Evolutionary conservation across 2,329 filamentous ascomycete species (phyloP), one percentile per base, ranked within the genome.

Genomic region (Trichoderma lentiforme): DNA sequence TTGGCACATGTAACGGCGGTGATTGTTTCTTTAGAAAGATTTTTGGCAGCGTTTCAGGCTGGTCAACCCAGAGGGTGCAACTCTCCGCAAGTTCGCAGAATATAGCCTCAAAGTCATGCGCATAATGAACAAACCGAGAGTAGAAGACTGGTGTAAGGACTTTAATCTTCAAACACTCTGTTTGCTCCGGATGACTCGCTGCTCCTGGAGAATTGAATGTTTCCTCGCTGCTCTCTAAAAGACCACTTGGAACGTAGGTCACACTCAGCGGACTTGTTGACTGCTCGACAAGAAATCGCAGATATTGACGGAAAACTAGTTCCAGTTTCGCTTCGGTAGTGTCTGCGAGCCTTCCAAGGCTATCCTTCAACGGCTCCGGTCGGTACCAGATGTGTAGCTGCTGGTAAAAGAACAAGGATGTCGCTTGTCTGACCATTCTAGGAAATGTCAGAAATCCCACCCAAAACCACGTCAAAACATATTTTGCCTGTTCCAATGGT

Each of bases 121-220:
- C 83, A 76, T 93, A 92, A 74, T 87, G 85, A 0, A 90, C 84
- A 62, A 93, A 89, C 32, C 90, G 86, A 14, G 87, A 85, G 81
- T 93, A 93, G 77, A 93, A 93, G 0, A 82, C 83, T 1, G 91
- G 91, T 0, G 89, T 91, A 24, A 91, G 79, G 5, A 93, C 82
- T 68, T 85, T 86, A 62, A 93, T 81, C 57, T 87, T 86, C 6
- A 92, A 26, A 0, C 84, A 79, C 26, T 84, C 80, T 3, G 73
- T 72, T 3, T 68, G 51, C 3, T 73, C 65, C 14, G 62, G 68
- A 0, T 75, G 68, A 2, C 75, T 66, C 12, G 72, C 68, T 15
- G 79, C 78, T 3, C 74, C 65, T 6, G 76, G 72, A 5, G 83
- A 85, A 24, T 74, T 75, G 73, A 86, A 82, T 30, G 80, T 75